These are phyloP conservation scores for Coffea eugenioides DNA, from an alignment of 257 asterid genomes.

Conservation along the genomic window DNA sequence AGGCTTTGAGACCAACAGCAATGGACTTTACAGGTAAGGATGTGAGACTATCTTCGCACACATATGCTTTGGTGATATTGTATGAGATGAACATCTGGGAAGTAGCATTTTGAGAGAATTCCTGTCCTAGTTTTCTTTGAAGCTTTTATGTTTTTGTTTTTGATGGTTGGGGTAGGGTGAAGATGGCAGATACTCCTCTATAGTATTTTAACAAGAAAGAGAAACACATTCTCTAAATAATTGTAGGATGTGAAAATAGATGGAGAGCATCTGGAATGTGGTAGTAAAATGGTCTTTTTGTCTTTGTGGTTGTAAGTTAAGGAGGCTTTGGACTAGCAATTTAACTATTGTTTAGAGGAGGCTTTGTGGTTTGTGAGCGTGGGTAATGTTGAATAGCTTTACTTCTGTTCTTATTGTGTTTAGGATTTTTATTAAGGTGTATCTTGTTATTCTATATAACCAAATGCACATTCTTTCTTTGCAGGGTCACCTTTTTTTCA, in stretches of 20 bases:
- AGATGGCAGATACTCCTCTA: background rate
- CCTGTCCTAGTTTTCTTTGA: background rate
- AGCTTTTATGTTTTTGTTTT: background rate
- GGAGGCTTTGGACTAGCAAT: background rate
- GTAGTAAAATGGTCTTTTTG: background rate
- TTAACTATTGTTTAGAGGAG: background rate
- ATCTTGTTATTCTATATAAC: background rate
- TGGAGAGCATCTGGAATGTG: background rate
- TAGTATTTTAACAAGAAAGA: background rate
- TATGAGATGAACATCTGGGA: background rate
- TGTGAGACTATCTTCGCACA: background rate
- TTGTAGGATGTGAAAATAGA: background rate
- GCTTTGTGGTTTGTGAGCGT: background rate
- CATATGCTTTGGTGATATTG: conserved; percentile 2
- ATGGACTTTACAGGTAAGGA: conserved; percentile 76
- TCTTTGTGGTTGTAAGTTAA: background rate
- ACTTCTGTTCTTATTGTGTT: background rate
- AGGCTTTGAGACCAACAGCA: conserved; percentile 75
- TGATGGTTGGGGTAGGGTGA: background rate
- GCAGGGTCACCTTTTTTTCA: conserved; percentile 95
- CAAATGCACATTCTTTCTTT: conserved; percentile 14
- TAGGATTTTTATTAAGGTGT: background rate
- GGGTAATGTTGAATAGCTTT: too few relatives aligned
- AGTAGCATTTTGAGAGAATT: background rate
- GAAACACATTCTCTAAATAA: background rate